These are phyloP conservation scores for Wallemia ichthyophaga DNA, from an alignment of 1,284 basidiomycete species.

Conservation along the genomic window DNA sequence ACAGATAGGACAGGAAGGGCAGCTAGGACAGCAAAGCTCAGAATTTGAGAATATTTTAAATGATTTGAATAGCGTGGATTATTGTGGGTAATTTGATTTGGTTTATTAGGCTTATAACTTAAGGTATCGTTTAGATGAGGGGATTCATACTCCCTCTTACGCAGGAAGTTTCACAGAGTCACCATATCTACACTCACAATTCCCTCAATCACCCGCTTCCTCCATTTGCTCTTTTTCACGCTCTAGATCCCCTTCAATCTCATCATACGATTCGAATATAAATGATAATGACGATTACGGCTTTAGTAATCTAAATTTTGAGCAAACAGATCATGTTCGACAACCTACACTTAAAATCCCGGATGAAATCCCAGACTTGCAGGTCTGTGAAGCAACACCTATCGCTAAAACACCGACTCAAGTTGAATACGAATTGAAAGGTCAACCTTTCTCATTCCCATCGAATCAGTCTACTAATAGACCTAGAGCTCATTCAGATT, in stretches of 20 bases:
- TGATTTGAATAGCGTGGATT: neutral
- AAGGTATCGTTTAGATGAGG: neutral
- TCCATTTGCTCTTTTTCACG: neutral
- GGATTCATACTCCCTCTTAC: neutral
- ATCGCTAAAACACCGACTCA: neutral
- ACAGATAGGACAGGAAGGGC: no score
- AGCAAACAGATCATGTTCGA: neutral
- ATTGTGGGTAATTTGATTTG: neutral
- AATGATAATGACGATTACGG: neutral
- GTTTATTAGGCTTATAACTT: neutral
- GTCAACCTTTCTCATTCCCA: neutral
- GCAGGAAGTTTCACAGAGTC: neutral
- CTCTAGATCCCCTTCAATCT: neutral
- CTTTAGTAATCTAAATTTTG: neutral
- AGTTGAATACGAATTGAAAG: neutral
- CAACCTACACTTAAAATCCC: neutral
- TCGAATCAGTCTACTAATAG: neutral
- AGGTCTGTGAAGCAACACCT: neutral
- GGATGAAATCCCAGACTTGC: neutral
- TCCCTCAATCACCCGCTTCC: neutral
- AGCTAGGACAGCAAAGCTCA: neutral
- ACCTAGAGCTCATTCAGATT: neutral
- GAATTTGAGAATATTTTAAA: neutral
- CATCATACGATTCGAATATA: neutral
- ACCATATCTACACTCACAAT: neutral